Evolutionary conservation across 441 rosid species (phyloP).

Genomic region (Capsella rubella): DNA sequence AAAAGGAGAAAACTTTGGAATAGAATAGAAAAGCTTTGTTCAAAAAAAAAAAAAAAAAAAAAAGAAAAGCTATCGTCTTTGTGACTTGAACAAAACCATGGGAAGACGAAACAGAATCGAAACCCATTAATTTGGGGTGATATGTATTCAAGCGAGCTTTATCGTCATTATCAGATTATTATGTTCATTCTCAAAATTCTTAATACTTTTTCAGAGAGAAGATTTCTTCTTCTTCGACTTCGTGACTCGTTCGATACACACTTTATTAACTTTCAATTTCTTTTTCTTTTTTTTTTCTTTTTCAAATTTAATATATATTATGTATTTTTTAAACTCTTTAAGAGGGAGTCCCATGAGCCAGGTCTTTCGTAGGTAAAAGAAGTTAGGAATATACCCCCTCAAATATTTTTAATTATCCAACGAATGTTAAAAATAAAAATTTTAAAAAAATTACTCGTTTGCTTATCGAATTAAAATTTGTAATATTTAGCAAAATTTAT

Average conservation of each 20-base stretch:
- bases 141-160: constrained; percentile 8
- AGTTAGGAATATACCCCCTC: constrained; percentile 26
- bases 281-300: background rate
- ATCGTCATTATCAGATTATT: constrained; percentile 5
- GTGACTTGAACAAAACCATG: no score
- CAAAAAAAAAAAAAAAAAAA: no score
- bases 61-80: no score
- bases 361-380: constrained; percentile 30
- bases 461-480: no score
- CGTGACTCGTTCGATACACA: constrained; percentile 40
- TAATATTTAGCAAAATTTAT: no score
- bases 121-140: no score
- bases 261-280: background rate
- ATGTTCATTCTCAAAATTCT: constrained; percentile 12
- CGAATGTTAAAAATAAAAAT: no score
- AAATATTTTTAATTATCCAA: no score
- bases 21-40: background rate
- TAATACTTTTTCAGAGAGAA: constrained; percentile 6
- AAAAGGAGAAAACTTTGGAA: constrained; percentile 11
- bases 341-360: constrained; percentile 20
- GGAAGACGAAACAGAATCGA: no score
- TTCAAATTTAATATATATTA: background rate
- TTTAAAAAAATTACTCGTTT: no score
- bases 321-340: background rate
- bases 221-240: constrained; percentile 1